phyloP scores from a whole-genome alignment of 2,329 filamentous ascomycete genomes.

The Diaporthe vaccinii region DNA sequence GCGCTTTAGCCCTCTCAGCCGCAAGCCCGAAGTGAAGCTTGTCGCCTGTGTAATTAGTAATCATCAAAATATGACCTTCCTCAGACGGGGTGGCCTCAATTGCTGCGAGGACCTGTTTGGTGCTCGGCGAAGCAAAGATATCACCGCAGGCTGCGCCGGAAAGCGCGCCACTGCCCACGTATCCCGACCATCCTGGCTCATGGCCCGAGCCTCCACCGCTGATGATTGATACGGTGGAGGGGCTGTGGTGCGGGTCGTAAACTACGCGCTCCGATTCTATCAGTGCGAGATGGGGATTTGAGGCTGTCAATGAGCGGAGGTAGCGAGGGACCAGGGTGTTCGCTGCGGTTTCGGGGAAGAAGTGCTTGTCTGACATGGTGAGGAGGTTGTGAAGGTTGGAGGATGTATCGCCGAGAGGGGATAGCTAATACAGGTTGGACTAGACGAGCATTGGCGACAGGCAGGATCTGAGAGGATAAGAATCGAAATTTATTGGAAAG shows the following conservation, averaged over 20 bases:
- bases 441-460: not conserved
- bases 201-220: conserved; percentile 70
- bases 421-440: not conserved
- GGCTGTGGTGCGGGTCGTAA: conserved; percentile 60
- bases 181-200: conserved; percentile 63
- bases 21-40: conserved; percentile 82
- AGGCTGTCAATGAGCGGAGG: conserved; percentile 48
- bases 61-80: conserved; percentile 77
- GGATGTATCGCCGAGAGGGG: not conserved
- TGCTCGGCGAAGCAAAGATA: conserved; percentile 81
- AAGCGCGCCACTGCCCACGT: conserved; percentile 71
- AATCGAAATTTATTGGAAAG: conserved; percentile 4
- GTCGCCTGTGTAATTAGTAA: conserved; percentile 82
- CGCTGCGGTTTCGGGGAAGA: conserved; percentile 63
- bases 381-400: not conserved
- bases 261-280: conserved; percentile 48
- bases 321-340: conserved; percentile 60
- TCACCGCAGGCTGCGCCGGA: conserved; percentile 79
- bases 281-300: conserved; percentile 19
- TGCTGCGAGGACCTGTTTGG: conserved; percentile 77
- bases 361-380: conserved; percentile 67
- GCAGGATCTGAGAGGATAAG: not conserved
- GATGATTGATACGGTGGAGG: conserved; percentile 63
- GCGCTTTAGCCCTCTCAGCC: conserved; percentile 78
- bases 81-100: conserved; percentile 73